Evolutionary conservation across 768 basidiomycete genomes (phyloP), one percentile per base, ranked within the genome.

Genomic region (Tephrocybe sp.): DNA sequence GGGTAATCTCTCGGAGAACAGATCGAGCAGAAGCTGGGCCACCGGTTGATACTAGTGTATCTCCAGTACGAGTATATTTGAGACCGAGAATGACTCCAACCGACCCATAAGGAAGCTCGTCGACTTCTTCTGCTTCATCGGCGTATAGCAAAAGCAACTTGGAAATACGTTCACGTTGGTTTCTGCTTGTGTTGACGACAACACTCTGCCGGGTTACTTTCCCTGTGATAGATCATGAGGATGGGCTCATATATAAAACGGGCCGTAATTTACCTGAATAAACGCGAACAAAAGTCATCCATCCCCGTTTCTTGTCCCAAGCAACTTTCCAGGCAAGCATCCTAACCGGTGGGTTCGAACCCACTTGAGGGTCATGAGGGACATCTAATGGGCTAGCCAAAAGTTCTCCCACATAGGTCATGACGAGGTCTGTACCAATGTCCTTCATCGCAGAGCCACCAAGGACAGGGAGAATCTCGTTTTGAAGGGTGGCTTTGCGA

Each of bases 251-350:
- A n/a, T n/a, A n/a, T n/a, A n/a, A n/a, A n/a, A n/a, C n/a, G n/a
- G 42, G 36, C 16, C 56, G 33, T 13, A 3, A 64, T 72, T 53
- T 63, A 89, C 91, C 91, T 45, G 91, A 91, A 65, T 94, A 94
- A 16, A 94, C 80, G 21, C 91, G 76, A 31, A 94, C 85, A 62
- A 91, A 94, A 1, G 91, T 93, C 90, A 94, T 91, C 91, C 91
- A 94, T 19, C 91, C 91, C 48, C 70, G 67, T 57, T 77, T 79
- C 50, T 82, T 83, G 60, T 94, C 90, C 91, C 90, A 92, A 24
- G 72, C 75, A 18, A 94, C 91, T 62, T 94, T 94, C 91, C 92
- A 94, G 2, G 88, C 91, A 22, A 94, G 71, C 54, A 85, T 64
- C 29, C 78, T 81, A 19, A 88, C 60, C 1, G 83, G 80, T 0